Evolutionary conservation across 2,329 filamentous ascomycete genomes (phyloP), one percentile per base, ranked within the genome.

Genomic region (Mycosphaerella arachidis): DNA sequence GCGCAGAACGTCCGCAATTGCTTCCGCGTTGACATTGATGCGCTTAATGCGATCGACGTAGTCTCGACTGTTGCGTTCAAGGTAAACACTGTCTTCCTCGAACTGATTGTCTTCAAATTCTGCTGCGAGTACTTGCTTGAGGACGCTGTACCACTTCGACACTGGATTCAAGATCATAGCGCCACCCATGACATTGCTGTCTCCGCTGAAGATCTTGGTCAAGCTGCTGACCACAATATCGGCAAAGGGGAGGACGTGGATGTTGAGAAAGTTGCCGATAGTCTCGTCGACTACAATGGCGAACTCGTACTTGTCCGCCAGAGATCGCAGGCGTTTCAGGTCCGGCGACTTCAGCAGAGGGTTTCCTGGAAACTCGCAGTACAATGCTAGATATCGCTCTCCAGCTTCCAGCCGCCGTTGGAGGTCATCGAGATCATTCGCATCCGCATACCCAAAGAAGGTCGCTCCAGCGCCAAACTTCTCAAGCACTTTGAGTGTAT

Each of bases 161-260:
- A 86, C 83, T 0, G 86, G 84, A 63, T 88, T 88, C 55, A 88
- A 75, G 16, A 88, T 81, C 13, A 81, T 78, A 65, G 84, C 80
- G 59, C 94, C 94, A 60, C 92, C 94, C 93, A 97, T 97, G 66
- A 99, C 94, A 74, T 99, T 97, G 74, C 91, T 94, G 75, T 97
- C 94, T 54, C 94, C 94, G 58, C 91, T 96, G 77, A 99, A 99
- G 56, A 97, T 89, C 75, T 99, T 99, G 53, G 94, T 97, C 60
- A 99, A 80, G 72, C 91, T 96, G 79, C 91, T 96, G 58, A 96
- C 93, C 5, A 97, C 90, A 16, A 97, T 82, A 75, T 99, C 94
- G 61, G 91, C 90, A 71, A 88, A 89, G 2, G 89, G 91, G 5
- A 99, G 82, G 4, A 99, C 91, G 72, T 97, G 91, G 68, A 97